These are phyloP conservation scores for Miscanthus lutarioriparius DNA, from an alignment of 176 grass and related monocot genomes.

Conservation along the genomic window DNA sequence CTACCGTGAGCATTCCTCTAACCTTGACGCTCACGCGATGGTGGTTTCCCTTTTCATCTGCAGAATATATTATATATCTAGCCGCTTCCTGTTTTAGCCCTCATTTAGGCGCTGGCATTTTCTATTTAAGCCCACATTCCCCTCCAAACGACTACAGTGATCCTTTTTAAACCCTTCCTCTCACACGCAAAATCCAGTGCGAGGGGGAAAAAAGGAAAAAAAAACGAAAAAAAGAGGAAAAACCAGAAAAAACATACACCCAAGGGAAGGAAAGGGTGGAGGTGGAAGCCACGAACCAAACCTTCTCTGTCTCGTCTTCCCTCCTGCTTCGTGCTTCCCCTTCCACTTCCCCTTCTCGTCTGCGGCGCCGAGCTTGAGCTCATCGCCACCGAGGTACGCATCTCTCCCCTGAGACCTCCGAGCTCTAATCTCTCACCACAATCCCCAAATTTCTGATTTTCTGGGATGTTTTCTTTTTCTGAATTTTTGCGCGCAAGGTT, in stretches of 20 bases:
- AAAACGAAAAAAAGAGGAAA: background rate
- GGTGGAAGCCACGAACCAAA: background rate
- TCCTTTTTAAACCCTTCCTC: no score
- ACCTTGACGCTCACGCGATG: no score
- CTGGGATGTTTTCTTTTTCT: background rate
- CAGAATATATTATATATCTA: no score
- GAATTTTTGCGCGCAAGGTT: slow-evolving; percentile 3
- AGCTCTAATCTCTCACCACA: background rate
- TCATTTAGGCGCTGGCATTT: no score
- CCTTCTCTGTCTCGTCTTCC: slow-evolving; percentile 10
- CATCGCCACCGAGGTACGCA: slow-evolving; percentile 11
- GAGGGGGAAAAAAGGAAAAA: background rate
- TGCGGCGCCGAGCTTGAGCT: slow-evolving; percentile 28
- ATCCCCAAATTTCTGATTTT: slow-evolving; percentile 26
- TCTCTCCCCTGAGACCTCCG: background rate
- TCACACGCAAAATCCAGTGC: background rate
- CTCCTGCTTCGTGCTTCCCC: background rate
- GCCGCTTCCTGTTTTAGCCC: no score
- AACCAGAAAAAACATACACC: background rate
- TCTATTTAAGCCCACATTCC: no score
- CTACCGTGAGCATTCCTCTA: no score
- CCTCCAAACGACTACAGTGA: no score
- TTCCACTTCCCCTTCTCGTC: background rate
- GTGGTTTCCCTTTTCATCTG: no score
- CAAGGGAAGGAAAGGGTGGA: background rate